Percentiles rank a stretch among this genome's conserved stretches.
Evolutionary conservation across 2,329 filamentous ascomycete species (phyloP).

Genomic region (Fonsecaea monophora): DNA sequence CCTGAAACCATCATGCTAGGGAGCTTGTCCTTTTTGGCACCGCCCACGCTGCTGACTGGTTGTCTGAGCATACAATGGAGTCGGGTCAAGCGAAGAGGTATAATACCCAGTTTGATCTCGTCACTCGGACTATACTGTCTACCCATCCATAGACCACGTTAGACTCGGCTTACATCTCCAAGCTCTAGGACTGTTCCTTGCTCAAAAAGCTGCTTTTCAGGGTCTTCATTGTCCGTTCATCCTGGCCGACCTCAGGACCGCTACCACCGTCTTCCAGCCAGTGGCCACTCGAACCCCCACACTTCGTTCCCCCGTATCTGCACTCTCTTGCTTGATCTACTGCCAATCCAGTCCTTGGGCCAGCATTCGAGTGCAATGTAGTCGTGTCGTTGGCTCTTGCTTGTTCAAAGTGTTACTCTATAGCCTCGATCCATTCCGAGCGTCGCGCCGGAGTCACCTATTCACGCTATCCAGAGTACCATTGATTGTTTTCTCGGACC

Average conservation of each 20-base stretch:
- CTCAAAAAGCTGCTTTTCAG: slow-evolving; percentile 5
- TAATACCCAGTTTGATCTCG: slow-evolving; percentile 31
- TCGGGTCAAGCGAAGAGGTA: slow-evolving; percentile 26
- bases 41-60: slow-evolving; percentile 30
- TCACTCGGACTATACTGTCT: slow-evolving; percentile 22
- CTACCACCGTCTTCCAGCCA: slow-evolving; percentile 15
- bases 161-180: slow-evolving; percentile 14
- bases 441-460: slow-evolving; percentile 1
- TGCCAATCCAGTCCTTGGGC: slow-evolving; percentile 7
- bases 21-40: slow-evolving; percentile 20
- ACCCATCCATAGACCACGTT: slow-evolving; percentile 16
- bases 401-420: slow-evolving; percentile 18
- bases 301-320: slow-evolving; percentile 7
- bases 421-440: slow-evolving; percentile 8
- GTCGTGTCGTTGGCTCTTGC: slow-evolving; percentile 12
- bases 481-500: not conserved
- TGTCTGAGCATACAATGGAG: slow-evolving; percentile 5
- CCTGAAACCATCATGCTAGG: slow-evolving; percentile 25
- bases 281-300: slow-evolving; percentile 17
- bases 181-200: slow-evolving; percentile 6
- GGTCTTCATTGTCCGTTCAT: slow-evolving; percentile 1
- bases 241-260: slow-evolving; percentile 3
- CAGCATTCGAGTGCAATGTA: slow-evolving; percentile 21
- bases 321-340: slow-evolving; percentile 7
- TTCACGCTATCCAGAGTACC: not conserved